A percentile compares a stretch with the other conserved stretches of the same genome.
Conservation (phyloP, 1,284 basidiomycete genomes). For the Irpex lacteus region DNA sequence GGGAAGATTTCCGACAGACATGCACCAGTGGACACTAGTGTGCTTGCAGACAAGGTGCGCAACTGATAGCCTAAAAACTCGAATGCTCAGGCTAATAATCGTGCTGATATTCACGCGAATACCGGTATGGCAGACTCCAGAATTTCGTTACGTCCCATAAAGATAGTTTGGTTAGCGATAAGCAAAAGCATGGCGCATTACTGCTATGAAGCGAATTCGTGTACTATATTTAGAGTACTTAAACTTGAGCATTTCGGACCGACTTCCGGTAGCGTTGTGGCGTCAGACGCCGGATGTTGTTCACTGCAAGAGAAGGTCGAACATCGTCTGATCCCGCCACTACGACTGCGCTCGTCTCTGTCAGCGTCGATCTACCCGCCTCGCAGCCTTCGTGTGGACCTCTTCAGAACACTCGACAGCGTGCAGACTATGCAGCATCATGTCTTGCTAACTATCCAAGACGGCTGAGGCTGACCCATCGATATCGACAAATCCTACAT, state of each 20-base stretch:
- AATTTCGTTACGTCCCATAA: slow-evolving; percentile 48
- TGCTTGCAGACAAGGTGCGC: slow-evolving; percentile 66
- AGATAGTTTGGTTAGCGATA: slow-evolving; percentile 42
- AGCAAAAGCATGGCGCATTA: neutral
- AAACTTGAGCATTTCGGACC: neutral
- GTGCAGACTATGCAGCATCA: neutral
- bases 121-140: slow-evolving; percentile 35
- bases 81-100: neutral
- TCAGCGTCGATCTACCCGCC: neutral
- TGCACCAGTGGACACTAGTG: slow-evolving; percentile 60
- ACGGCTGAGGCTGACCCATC: neutral
- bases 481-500: neutral
- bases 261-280: neutral
- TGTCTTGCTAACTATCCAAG: neutral
- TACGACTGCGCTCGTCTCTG: neutral
- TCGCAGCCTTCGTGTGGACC: neutral
- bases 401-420: neutral
- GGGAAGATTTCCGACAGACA: slow-evolving; percentile 46
- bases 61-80: neutral
- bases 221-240: neutral
- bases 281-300: neutral
- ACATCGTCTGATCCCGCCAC: neutral
- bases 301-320: neutral
- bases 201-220: neutral
- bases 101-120: neutral